A percentile compares a stretch with the other conserved stretches of the same genome.
These are phyloP conservation scores for Colletotrichum eremochloae DNA, from an alignment of 2,329 filamentous ascomycete species.

Conservation along the genomic window DNA sequence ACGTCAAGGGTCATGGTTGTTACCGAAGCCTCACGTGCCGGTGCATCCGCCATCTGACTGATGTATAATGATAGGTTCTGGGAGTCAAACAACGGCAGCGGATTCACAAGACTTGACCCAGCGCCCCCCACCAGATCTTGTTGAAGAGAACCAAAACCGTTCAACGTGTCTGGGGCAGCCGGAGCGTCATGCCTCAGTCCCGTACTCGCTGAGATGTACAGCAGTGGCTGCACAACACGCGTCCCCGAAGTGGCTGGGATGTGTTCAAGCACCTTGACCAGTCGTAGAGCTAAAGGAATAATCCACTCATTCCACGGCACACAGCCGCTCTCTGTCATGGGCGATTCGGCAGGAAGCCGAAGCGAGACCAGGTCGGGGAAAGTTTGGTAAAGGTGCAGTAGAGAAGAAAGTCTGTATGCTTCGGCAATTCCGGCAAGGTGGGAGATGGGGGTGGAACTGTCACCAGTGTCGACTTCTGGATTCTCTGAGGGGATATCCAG, in stretches of 20 bases:
- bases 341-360: constrained; percentile 46
- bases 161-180: constrained; percentile 37
- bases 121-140: constrained; percentile 30
- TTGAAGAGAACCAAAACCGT: constrained; percentile 31
- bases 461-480: constrained; percentile 48
- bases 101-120: constrained; percentile 7
- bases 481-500: constrained; percentile 47
- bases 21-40: constrained; percentile 8
- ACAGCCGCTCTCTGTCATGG: constrained; percentile 31
- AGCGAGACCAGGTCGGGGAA: constrained; percentile 52
- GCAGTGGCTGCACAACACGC: constrained; percentile 53
- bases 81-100: constrained; percentile 23
- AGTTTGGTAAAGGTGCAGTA: constrained; percentile 57
- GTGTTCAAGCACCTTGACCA: constrained; percentile 51
- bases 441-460: constrained; percentile 45
- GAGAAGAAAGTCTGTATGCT: constrained; percentile 53
- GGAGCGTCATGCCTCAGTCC: constrained; percentile 48
- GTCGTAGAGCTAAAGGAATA: constrained; percentile 50
- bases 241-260: constrained; percentile 53
- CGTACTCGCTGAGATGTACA: constrained; percentile 55
- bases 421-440: constrained; percentile 54
- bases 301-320: constrained; percentile 55
- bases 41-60: constrained; percentile 41
- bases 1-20: constrained; percentile 51
- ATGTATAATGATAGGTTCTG: constrained; percentile 39